These are phyloP conservation scores for Kockovaella imperatae DNA, from an alignment of 768 basidiomycete genomes.

Conservation along the genomic window DNA sequence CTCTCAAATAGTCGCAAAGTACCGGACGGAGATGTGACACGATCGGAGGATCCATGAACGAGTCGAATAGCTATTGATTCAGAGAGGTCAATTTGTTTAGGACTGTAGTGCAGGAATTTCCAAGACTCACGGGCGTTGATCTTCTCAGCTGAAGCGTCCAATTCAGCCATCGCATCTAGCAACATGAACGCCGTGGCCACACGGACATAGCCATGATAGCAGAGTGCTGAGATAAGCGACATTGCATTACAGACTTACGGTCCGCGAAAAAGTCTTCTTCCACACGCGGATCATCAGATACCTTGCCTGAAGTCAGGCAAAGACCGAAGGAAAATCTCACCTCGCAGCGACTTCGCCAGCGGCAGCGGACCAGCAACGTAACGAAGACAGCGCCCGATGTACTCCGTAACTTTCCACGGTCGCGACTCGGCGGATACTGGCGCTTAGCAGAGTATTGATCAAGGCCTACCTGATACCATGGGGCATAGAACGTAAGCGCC, in stretches of 20 bases:
- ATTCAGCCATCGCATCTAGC: constrained; percentile 39
- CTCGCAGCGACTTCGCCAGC: constrained; percentile 38
- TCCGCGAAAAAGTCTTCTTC: constrained; percentile 45
- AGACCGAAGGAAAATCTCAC: constrained; percentile 6
- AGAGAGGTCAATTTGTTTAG: not conserved
- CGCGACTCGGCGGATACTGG: constrained; percentile 39
- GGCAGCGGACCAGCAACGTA: constrained; percentile 40
- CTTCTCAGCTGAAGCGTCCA: constrained; percentile 32
- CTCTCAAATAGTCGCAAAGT: constrained; percentile 40
- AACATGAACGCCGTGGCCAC: constrained; percentile 44
- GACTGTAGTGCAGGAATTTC: not conserved
- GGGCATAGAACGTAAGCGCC: constrained; percentile 45
- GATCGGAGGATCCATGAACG: constrained; percentile 44
- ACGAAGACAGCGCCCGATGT: constrained; percentile 28
- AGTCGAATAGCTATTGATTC: constrained; percentile 38
- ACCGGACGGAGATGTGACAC: constrained; percentile 40
- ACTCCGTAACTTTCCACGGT: constrained; percentile 31
- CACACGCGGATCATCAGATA: constrained; percentile 46
- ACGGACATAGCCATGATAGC: constrained; percentile 45
- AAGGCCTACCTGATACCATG: constrained; percentile 38
- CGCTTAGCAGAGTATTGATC: not conserved
- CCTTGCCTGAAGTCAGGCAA: constrained; percentile 28
- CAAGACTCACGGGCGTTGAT: constrained; percentile 41
- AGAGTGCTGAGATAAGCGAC: constrained; percentile 27
- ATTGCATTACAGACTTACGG: constrained; percentile 23